Evolutionary conservation across 805 yeast species (phyloP).

Genomic region (Citeromyces nyonsensis): DNA sequence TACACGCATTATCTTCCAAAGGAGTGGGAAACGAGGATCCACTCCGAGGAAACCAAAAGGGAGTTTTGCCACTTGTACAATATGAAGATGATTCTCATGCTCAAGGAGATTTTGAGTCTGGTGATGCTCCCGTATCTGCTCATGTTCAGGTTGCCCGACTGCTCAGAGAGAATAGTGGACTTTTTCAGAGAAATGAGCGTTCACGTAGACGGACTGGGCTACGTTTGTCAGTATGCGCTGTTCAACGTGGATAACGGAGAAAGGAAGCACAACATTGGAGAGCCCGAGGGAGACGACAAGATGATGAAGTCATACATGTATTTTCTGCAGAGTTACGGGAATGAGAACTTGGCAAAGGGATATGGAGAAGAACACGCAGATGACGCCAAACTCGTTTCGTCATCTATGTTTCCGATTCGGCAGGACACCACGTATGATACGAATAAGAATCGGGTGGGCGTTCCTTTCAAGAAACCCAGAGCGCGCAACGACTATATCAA

Average conservation of each 20-base stretch:
- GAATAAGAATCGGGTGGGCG: too few relatives aligned
- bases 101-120: slow-evolving; percentile 71
- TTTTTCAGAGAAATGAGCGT: slow-evolving; percentile 83
- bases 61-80: slow-evolving; percentile 75
- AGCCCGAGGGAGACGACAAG: slow-evolving; percentile 50
- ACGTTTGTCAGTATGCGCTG: slow-evolving; percentile 89
- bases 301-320: slow-evolving; percentile 86
- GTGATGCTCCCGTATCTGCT: slow-evolving; percentile 80
- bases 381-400: too few relatives aligned
- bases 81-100: slow-evolving; percentile 50
- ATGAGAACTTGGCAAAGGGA: slow-evolving; percentile 13
- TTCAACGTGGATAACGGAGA: slow-evolving; percentile 21
- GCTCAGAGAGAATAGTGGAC: slow-evolving; percentile 67
- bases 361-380: too few relatives aligned
- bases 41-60: slow-evolving; percentile 68
- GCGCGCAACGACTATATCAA: too few relatives aligned
- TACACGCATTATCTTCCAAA: slow-evolving; percentile 85
- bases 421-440: too few relatives aligned
- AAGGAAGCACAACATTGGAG: slow-evolving; percentile 10
- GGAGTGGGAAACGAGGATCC: slow-evolving; percentile 75
- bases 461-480: too few relatives aligned
- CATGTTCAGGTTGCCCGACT: slow-evolving; percentile 67
- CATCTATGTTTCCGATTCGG: too few relatives aligned
- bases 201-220: slow-evolving; percentile 89
- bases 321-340: slow-evolving; percentile 74